Conservation (phyloP, 805 yeast species). For the Starmerella vaccinii region DNA sequence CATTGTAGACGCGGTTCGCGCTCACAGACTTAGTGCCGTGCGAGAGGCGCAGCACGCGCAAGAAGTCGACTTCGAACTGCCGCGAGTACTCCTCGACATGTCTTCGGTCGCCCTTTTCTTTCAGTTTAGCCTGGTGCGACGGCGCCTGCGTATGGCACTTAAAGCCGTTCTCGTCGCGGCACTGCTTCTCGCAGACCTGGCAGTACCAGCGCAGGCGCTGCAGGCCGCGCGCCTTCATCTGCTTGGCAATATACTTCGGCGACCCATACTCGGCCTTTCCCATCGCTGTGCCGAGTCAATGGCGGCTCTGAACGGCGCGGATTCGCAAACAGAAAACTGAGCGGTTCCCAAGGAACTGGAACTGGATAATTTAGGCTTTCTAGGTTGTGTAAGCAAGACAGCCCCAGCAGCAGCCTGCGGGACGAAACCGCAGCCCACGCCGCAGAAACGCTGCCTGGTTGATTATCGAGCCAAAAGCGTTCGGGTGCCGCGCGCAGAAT, state of each 20-base stretch:
- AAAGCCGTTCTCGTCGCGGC: constrained; percentile 93
- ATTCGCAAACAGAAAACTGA: no score
- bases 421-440: no score
- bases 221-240: constrained; percentile 71
- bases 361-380: no score
- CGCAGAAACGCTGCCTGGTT: no score
- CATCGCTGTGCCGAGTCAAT: constrained; percentile 31
- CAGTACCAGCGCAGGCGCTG: constrained; percentile 84
- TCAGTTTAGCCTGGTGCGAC: constrained; percentile 54
- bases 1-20: constrained; percentile 83
- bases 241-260: constrained; percentile 62
- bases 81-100: constrained; percentile 47
- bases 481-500: background rate
- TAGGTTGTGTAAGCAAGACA: no score
- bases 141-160: constrained; percentile 81
- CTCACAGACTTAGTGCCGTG: constrained; percentile 77
- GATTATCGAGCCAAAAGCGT: no score
- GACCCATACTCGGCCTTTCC: constrained; percentile 47
- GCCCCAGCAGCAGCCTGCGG: no score
- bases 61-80: constrained; percentile 53
- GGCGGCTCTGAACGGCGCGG: background rate
- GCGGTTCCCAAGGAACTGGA: no score
- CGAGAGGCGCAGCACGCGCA: constrained; percentile 47
- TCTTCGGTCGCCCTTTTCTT: constrained; percentile 37
- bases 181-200: constrained; percentile 81